phyloP scores from a whole-genome alignment of 148 eudicot genomes.

The Spergularia bocconei region DNA sequence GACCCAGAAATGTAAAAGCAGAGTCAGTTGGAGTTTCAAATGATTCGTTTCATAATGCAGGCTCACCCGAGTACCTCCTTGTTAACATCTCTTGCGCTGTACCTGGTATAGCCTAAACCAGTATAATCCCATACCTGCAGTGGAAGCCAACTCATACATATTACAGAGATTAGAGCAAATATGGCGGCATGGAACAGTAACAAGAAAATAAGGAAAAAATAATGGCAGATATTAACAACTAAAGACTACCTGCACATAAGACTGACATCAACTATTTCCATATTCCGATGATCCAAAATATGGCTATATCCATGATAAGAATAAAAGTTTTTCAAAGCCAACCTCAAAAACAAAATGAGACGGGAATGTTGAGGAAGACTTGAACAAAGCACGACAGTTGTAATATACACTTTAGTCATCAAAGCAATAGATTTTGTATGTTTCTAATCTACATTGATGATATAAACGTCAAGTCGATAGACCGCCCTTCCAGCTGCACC shows the following conservation, averaged over 20 bases:
- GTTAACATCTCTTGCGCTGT: slow-evolving; percentile 80
- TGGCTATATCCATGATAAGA: background rate
- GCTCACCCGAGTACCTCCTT: slow-evolving; percentile 90
- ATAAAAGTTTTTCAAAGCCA: background rate
- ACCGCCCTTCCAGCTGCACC: background rate
- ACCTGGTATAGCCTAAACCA: slow-evolving; percentile 92
- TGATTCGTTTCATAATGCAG: background rate
- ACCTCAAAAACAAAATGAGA: background rate
- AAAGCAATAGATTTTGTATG: no score
- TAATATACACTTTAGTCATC: no score
- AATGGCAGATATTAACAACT: background rate
- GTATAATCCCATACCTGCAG: slow-evolving; percentile 96
- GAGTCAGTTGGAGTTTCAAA: background rate
- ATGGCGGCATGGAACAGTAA: slow-evolving; percentile 2
- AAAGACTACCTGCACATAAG: background rate
- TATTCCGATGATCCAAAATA: background rate
- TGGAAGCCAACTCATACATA: slow-evolving; percentile 8
- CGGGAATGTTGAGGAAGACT: no score
- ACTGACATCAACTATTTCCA: background rate
- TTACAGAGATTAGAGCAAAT: background rate
- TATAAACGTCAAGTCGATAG: no score
- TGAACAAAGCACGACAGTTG: no score
- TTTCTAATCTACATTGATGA: no score
- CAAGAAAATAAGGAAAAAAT: background rate
- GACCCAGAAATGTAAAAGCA: background rate